Evolutionary conservation across 495 filamentous ascomycete genomes (phyloP), one percentile per base, ranked within the genome.

Genomic region (Evernia prunastri): DNA sequence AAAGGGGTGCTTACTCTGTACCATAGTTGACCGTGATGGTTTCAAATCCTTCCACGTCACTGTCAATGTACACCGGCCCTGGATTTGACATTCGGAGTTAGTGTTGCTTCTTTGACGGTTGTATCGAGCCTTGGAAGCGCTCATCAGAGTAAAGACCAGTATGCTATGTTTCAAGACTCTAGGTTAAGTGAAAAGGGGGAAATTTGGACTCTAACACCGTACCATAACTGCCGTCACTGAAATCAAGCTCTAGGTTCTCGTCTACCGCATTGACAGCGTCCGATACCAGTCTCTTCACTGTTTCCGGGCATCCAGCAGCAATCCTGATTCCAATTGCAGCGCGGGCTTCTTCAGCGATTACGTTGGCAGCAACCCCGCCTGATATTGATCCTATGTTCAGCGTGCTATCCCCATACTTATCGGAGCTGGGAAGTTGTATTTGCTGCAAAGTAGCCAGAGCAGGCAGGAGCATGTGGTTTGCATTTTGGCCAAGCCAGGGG

Each of bases 331-430:
- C 79, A 43, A 96, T 74, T 40, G 74, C 70, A 12, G 91, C 93
- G 29, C 69, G 66, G 3, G 93, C 93, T 39, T 78, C 68, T 62
- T 87, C 84, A 3, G 93, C 85, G 49, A 97, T 89, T 10, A 97
- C 92, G 70, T 97, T 97, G 0, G 80, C 80, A 7, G 93, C 94
- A 0, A 96, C 91, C 1, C 93, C 93, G 17, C 90, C 93, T 11
- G 84, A 80, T 4, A 97, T 77, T 20, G 72, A 66, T 0, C 93
- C 93, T 47, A 97, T 82, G 68, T 97, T 97, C 54, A 96, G 72
- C 0, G 94, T 97, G 6, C 89, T 92, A 33, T 87, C 85, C 1
- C 94, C 93, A 69, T 89, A 93, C 68, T 89, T 85, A 51, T 87
- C 80, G 59, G 85, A 89, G 11, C 75, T 77, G 1, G 94, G 94